phyloP scores from a whole-genome alignment of 163 green algal species.

The Picocystis sp. region DNA sequence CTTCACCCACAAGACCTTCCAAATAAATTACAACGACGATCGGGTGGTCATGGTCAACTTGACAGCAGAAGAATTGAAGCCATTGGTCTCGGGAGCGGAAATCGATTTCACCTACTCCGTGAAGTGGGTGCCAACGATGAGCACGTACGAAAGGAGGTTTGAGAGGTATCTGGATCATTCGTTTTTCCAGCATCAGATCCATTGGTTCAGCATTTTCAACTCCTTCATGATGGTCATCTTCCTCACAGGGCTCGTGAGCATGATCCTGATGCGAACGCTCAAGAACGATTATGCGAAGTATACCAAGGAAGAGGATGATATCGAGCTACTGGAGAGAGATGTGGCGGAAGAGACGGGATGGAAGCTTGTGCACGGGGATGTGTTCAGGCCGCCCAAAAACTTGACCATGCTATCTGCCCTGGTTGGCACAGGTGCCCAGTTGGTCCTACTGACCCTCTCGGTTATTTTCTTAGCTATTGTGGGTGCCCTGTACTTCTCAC shows the following conservation, averaged over 20 bases:
- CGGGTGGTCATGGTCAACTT: conserved; percentile 86
- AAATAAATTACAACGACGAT: conserved; percentile 85
- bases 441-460: conserved; percentile 53
- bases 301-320: conserved; percentile 37
- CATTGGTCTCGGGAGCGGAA: conserved; percentile 34
- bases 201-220: conserved; percentile 99
- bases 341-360: conserved; percentile 87
- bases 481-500: conserved; percentile 24
- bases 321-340: conserved; percentile 70
- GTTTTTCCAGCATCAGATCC: conserved; percentile 99
- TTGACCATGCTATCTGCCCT: conserved; percentile 64
- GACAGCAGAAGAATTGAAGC: conserved; percentile 49
- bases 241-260: conserved; percentile 80
- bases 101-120: conserved; percentile 80
- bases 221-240: conserved; percentile 99
- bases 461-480: conserved; percentile 82
- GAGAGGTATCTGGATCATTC: conserved; percentile 92
- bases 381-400: conserved; percentile 64
- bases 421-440: conserved; percentile 73
- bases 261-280: conserved; percentile 92
- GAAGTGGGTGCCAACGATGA: conserved; percentile 52
- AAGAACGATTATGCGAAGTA: conserved; percentile 75
- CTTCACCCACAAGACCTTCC: conserved; percentile 84
- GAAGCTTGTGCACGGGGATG: conserved; percentile 95
- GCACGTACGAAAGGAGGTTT: conserved; percentile 64